Evolutionary conservation across 2,329 filamentous ascomycete genomes (phyloP).

Genomic region (Teratosphaeria gauchensis): DNA sequence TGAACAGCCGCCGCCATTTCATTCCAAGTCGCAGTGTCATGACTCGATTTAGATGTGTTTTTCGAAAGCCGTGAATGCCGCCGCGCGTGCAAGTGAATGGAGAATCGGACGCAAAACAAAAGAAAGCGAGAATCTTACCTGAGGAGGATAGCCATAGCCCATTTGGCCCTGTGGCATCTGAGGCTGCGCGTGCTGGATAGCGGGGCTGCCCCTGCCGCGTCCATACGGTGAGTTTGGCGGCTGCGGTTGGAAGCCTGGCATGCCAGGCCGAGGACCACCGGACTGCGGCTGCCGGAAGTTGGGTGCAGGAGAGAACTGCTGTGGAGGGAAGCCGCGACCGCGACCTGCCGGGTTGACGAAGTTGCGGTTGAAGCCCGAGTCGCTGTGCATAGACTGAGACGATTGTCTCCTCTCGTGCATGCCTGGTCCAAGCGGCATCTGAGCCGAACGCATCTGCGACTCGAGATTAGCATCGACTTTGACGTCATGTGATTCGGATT

Average conservation of each 20-base stretch:
- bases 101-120: background rate
- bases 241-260: slow-evolving; percentile 33
- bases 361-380: slow-evolving; percentile 43
- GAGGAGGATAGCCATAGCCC: slow-evolving; percentile 37
- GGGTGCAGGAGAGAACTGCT: slow-evolving; percentile 47
- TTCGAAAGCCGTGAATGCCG: background rate
- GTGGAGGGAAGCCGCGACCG: slow-evolving; percentile 44
- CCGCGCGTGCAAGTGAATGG: background rate
- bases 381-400: slow-evolving; percentile 69
- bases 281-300: slow-evolving; percentile 44
- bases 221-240: slow-evolving; percentile 31
- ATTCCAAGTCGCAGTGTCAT: background rate
- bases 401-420: slow-evolving; percentile 78
- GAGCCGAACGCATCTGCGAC: slow-evolving; percentile 14
- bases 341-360: slow-evolving; percentile 35
- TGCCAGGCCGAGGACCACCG: slow-evolving; percentile 38
- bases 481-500: slow-evolving; percentile 1
- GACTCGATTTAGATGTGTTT: background rate
- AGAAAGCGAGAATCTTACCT: background rate
- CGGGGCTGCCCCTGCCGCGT: slow-evolving; percentile 50
- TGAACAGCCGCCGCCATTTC: background rate
- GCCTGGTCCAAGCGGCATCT: slow-evolving; percentile 40
- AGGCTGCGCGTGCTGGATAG: slow-evolving; percentile 51
- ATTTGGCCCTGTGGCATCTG: slow-evolving; percentile 55
- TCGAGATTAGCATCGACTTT: slow-evolving; percentile 5